Base-by-base conservation (phyloP, 2,329 filamentous ascomycete species). In the Sordariomycetes sp. region DNA sequence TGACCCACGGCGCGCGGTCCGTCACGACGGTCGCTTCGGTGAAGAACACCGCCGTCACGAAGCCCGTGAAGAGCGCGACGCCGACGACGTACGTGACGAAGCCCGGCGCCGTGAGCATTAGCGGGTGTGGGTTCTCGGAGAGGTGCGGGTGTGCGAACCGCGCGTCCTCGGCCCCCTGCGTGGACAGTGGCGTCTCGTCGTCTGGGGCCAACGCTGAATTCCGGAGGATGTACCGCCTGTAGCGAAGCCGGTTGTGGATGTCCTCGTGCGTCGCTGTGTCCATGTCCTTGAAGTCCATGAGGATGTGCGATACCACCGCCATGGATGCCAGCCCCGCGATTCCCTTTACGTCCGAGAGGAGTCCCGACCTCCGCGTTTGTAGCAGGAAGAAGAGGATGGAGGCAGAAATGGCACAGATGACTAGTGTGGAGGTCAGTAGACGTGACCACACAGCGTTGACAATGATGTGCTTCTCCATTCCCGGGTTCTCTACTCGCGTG, bases 281-380 rank as follows among this genome's bases (percentile, higher is more conserved):
- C 70, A 87, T 80, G 58, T 84, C 84, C 61, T 82, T 82, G 65
- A 90, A 89, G 65, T 90, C 86, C 69, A 82, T 83, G 61, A 89
- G 71, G 65, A 89, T 87, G 62, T 89, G 86, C 61, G 79, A 83
- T 60, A 81, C 80, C 2, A 87, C 86, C 10, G 86, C 86, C 85
- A 90, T 89, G 58, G 85, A 82, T 6, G 86, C 86, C 42, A 89
- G 75, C 1, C 86, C 86, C 1, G 86, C 85, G 55, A 90, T 87
- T 6, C 86, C 86, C 62, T 82, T 83, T 7, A 87, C 85, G 64
- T 89, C 84, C 6, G 80, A 80, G 2, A 82, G 68, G 17, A 90
- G 72, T 0, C 86, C 86, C 3, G 84, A 86, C 45, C 79, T 81
- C 24, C 86, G 75, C 17, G 74, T 74, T 57, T 80, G 78, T 51